Conservation (phyloP, 495 filamentous ascomycete species). For the Xylaria palmicola region DNA sequence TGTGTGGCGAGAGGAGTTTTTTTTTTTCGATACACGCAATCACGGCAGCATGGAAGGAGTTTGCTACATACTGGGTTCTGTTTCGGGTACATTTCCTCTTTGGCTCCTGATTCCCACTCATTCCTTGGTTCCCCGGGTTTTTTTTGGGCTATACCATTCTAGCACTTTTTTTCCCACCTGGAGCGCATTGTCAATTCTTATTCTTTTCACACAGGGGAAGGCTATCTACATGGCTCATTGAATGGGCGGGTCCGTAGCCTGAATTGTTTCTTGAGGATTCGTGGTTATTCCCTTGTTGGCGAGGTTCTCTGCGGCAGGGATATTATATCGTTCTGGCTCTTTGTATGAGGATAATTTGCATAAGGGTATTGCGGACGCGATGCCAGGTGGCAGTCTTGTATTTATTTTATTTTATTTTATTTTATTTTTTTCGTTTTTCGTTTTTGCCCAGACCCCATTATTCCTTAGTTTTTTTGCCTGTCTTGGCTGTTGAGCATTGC, state of each 20-base stretch:
- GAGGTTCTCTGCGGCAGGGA: background rate
- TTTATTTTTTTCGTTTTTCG: background rate
- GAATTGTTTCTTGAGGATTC: too few species aligned
- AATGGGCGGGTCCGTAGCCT: background rate
- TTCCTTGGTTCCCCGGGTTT: background rate
- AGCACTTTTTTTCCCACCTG: background rate
- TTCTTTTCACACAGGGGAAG: conserved; percentile 7
- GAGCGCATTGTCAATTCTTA: conserved; percentile 7
- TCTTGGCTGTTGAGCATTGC: background rate
- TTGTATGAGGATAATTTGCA: conserved; percentile 14
- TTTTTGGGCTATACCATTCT: background rate
- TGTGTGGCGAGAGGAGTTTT: conserved; percentile 8
- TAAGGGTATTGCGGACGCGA: background rate
- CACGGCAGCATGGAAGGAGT: conserved; percentile 20
- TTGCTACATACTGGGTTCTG: conserved; percentile 3
- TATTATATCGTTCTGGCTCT: background rate
- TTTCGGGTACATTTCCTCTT: background rate
- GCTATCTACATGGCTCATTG: conserved; percentile 13
- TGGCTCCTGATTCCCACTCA: background rate
- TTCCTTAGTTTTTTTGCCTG: background rate
- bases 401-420: background rate
- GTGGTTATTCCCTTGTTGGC: background rate
- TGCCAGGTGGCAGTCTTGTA: background rate
- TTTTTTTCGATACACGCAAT: conserved; percentile 12
- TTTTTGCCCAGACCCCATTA: too few species aligned